Evolutionary conservation across 176 grass and related monocot species (phyloP).

Genomic region (Panicum miliaceum): DNA sequence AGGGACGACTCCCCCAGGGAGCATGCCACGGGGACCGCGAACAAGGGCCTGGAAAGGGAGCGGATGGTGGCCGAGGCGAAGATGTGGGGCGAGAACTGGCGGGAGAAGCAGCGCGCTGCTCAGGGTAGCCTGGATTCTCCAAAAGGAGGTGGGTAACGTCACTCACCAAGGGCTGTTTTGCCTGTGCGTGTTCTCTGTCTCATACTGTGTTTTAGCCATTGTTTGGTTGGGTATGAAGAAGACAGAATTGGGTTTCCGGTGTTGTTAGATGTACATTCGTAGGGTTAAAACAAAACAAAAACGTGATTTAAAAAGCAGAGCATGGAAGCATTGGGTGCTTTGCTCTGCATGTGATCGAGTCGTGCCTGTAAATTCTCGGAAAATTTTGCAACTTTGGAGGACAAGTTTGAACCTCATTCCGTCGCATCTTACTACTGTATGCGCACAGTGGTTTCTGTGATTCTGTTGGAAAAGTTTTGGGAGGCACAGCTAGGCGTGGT

Average conservation of each 20-base stretch:
- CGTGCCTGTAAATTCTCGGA: constrained; percentile 61
- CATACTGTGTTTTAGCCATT: constrained; percentile 36
- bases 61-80: constrained; percentile 90
- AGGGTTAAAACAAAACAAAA: constrained; percentile 30
- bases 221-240: constrained; percentile 1
- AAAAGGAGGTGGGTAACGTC: constrained; percentile 34
- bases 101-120: constrained; percentile 69
- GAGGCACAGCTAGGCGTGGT: too few relatives aligned
- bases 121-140: constrained; percentile 52
- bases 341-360: constrained; percentile 30
- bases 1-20: constrained; percentile 57
- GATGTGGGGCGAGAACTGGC: constrained; percentile 91
- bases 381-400: constrained; percentile 55
- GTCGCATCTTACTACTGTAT: neutral
- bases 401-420: constrained; percentile 27
- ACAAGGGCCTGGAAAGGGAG: constrained; percentile 71
- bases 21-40: neutral
- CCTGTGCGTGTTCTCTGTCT: constrained; percentile 18
- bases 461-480: neutral
- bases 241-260: constrained; percentile 16
- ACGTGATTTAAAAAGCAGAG: neutral
- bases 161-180: neutral
- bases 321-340: constrained; percentile 29
- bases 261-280: constrained; percentile 56
- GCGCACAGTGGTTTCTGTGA: too few relatives aligned